Evolutionary conservation across 257 asterid genomes (phyloP).

Genomic region (Avicennia marina): DNA sequence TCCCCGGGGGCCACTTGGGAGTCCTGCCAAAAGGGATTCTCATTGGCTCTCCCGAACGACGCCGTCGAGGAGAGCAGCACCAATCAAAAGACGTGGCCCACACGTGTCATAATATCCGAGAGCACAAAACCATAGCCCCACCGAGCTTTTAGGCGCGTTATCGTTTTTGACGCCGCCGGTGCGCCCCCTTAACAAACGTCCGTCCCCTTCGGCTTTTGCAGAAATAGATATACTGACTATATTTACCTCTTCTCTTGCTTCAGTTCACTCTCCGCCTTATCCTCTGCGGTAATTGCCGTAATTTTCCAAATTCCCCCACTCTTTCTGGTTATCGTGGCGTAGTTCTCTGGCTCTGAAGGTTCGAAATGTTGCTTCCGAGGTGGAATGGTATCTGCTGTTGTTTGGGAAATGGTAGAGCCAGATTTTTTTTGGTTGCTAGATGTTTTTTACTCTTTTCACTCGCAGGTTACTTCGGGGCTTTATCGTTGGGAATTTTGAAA

Average conservation of each 20-base stretch:
- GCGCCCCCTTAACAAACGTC: too few species aligned
- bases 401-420: too few species aligned
- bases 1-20: too few species aligned
- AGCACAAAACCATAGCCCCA: slow-evolving; percentile 11
- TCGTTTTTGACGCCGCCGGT: too few species aligned
- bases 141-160: slow-evolving; percentile 15
- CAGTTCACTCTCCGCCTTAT: too few species aligned
- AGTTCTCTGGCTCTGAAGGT: neutral
- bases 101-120: slow-evolving; percentile 16
- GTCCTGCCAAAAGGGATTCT: neutral
- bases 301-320: too few species aligned
- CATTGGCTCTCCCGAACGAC: neutral
- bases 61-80: neutral
- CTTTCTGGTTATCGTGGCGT: slow-evolving; percentile 1
- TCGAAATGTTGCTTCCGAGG: slow-evolving; percentile 11
- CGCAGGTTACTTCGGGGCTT: too few species aligned
- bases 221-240: too few species aligned
- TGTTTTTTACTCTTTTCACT: slow-evolving; percentile 5
- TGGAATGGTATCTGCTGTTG: neutral
- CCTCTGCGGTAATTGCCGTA: too few species aligned
- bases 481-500: neutral
- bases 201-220: too few species aligned
- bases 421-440: neutral
- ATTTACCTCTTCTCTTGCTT: too few species aligned
- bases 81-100: neutral